These are phyloP conservation scores for Gomphus sp. DNA, from an alignment of 1,284 basidiomycete species.

Conservation along the genomic window DNA sequence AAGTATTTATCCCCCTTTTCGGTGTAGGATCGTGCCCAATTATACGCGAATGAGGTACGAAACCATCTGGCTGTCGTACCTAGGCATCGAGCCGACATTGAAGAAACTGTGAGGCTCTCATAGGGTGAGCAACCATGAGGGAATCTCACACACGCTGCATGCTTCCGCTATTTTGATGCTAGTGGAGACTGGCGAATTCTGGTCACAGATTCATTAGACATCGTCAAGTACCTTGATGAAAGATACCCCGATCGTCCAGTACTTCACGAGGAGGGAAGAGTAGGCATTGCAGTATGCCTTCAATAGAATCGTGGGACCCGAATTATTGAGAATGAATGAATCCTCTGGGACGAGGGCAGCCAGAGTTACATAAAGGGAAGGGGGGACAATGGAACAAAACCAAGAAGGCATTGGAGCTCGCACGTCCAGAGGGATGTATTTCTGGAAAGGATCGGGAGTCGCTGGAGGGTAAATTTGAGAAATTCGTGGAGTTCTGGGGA, in stretches of 20 bases:
- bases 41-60: slow-evolving; percentile 16
- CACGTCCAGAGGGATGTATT: slow-evolving; percentile 32
- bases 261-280: background rate
- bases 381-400: slow-evolving; percentile 14
- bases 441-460: slow-evolving; percentile 53
- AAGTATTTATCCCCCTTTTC: background rate
- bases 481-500: slow-evolving; percentile 50
- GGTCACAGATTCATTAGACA: slow-evolving; percentile 15
- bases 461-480: slow-evolving; percentile 56
- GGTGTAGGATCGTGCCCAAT: slow-evolving; percentile 14
- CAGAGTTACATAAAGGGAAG: background rate
- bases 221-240: slow-evolving; percentile 11
- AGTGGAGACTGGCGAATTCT: slow-evolving; percentile 9
- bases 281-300: background rate
- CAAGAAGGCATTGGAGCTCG: slow-evolving; percentile 10
- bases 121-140: slow-evolving; percentile 5
- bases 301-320: background rate
- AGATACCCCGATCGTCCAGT: slow-evolving; percentile 10
- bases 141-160: slow-evolving; percentile 13
- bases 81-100: slow-evolving; percentile 15
- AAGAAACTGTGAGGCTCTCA: slow-evolving; percentile 9
- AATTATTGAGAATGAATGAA: background rate
- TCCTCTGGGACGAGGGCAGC: background rate
- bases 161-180: slow-evolving; percentile 14
- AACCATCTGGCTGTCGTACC: slow-evolving; percentile 15